Percentiles rank a stretch among this genome's conserved stretches.
Evolutionary conservation across 176 grass and related monocot species (phyloP).

Genomic region (Panicum miliaceum): DNA sequence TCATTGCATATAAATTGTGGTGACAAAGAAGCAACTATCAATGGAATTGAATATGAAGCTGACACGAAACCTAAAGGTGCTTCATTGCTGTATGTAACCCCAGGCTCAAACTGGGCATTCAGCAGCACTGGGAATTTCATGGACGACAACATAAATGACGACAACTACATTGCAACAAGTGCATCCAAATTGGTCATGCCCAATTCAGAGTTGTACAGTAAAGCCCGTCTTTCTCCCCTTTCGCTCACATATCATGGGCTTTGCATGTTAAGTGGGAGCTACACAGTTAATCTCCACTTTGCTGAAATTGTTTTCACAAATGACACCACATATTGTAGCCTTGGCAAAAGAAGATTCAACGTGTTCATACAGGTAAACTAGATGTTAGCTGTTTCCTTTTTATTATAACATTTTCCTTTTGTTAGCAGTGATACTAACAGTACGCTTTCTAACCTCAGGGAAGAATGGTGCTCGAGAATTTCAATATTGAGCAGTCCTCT

Average conservation of each 20-base stretch:
- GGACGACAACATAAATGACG: slow-evolving; percentile 71
- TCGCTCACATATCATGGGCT: slow-evolving; percentile 91
- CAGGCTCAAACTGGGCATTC: slow-evolving; percentile 83
- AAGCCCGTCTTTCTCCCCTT: slow-evolving; percentile 85
- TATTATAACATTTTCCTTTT: not conserved
- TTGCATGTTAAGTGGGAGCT: slow-evolving; percentile 82
- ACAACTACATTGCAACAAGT: slow-evolving; percentile 73
- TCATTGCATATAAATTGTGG: slow-evolving; percentile 89
- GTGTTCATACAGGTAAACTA: slow-evolving; percentile 83
- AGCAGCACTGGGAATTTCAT: slow-evolving; percentile 93
- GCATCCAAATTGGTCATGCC: slow-evolving; percentile 57
- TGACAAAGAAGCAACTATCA: slow-evolving; percentile 66
- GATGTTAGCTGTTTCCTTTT: not conserved
- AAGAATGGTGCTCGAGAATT: slow-evolving; percentile 82
- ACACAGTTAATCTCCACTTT: slow-evolving; percentile 80
- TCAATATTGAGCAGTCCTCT: slow-evolving; percentile 71
- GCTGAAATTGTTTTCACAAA: slow-evolving; percentile 83
- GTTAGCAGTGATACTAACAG: slow-evolving; percentile 21
- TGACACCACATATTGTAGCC: slow-evolving; percentile 77
- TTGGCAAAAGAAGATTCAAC: slow-evolving; percentile 94
- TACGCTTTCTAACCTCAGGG: slow-evolving; percentile 54
- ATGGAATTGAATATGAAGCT: slow-evolving; percentile 68
- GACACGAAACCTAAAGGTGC: slow-evolving; percentile 72
- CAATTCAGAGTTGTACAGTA: slow-evolving; percentile 69
- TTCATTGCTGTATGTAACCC: slow-evolving; percentile 49